Evolutionary conservation across 768 basidiomycete species (phyloP).

Genomic region (Lyophyllum decastes): DNA sequence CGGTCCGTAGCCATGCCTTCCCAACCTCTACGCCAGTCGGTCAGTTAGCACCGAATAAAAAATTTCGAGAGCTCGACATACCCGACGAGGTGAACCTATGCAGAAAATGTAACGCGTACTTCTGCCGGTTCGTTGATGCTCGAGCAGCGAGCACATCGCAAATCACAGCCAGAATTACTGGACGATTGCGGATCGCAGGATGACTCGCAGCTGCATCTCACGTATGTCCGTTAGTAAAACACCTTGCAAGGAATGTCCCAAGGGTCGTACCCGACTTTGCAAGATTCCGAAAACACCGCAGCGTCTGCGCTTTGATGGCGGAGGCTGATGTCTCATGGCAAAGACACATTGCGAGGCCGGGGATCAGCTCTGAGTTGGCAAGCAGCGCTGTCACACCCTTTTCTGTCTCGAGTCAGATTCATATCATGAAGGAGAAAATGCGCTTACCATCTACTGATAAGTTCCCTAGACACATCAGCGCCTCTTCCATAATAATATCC

Average conservation of each 20-base stretch:
- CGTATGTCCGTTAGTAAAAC: neutral
- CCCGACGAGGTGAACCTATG: constrained; percentile 12
- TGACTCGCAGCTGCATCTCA: constrained; percentile 10
- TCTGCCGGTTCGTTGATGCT: constrained; percentile 16
- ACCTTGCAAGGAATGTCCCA: neutral
- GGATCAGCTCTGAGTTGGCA: constrained; percentile 7
- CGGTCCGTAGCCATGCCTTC: constrained; percentile 9
- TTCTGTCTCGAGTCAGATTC: neutral
- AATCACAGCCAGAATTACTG: constrained; percentile 8
- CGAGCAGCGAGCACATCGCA: constrained; percentile 9
- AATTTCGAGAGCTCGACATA: neutral
- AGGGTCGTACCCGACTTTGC: constrained; percentile 13
- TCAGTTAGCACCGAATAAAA: no score
- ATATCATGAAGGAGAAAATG: neutral
- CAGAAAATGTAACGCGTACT: constrained; percentile 19
- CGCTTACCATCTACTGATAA: constrained; percentile 14
- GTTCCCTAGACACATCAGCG: constrained; percentile 17
- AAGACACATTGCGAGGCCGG: constrained; percentile 13
- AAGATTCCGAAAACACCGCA: constrained; percentile 19
- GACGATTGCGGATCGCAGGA: constrained; percentile 1
- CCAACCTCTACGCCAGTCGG: constrained; percentile 6
- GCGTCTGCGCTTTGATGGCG: constrained; percentile 14
- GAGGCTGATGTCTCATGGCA: constrained; percentile 3
- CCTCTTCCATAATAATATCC: constrained; percentile 14
- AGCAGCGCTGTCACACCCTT: constrained; percentile 10